phyloP scores from a whole-genome alignment of 371 early-diverging fungal genomes.

The Rhizopus stolonifer region DNA sequence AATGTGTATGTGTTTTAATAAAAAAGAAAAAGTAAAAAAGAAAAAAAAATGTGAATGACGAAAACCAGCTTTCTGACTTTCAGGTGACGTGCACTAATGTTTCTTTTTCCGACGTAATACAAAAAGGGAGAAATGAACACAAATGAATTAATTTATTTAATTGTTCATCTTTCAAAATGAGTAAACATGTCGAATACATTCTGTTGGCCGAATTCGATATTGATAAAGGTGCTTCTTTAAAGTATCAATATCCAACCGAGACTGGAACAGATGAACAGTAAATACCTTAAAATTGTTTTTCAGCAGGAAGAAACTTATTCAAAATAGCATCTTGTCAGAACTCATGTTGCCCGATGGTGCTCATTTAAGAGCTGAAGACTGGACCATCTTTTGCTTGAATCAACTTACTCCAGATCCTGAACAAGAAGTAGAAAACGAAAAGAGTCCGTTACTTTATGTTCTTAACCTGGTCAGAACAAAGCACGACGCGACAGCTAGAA shows the following conservation, averaged over 20 bases:
- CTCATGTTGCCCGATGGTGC: slow-evolving; percentile 96
- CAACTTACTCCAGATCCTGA: slow-evolving; percentile 64
- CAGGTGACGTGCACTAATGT: too few species aligned
- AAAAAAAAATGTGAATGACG: too few species aligned
- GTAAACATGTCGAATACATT: slow-evolving; percentile 75
- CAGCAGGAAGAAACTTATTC: too few species aligned
- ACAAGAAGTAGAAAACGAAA: slow-evolving; percentile 33
- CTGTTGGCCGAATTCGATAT: slow-evolving; percentile 93
- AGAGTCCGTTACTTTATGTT: slow-evolving; percentile 77
- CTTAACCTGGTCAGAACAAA: slow-evolving; percentile 89
- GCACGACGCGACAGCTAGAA: slow-evolving; percentile 79
- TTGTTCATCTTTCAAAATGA: neutral
- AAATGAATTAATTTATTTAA: neutral
- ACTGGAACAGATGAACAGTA: slow-evolving; percentile 88
- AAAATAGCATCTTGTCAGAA: slow-evolving; percentile 86
- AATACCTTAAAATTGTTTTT: slow-evolving; percentile 14
- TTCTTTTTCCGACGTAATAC: too few species aligned
- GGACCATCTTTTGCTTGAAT: slow-evolving; percentile 92
- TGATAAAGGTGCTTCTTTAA: slow-evolving; percentile 82
- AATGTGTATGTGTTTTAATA: too few species aligned
- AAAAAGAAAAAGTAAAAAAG: too few species aligned
- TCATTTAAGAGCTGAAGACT: slow-evolving; percentile 88
- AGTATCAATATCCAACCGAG: slow-evolving; percentile 83
- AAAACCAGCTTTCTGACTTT: too few species aligned
- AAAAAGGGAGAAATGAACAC: too few species aligned